Evolutionary conservation across 164 flowering plant genomes (phyloP).

Genomic region (Umbilicus rupestris): DNA sequence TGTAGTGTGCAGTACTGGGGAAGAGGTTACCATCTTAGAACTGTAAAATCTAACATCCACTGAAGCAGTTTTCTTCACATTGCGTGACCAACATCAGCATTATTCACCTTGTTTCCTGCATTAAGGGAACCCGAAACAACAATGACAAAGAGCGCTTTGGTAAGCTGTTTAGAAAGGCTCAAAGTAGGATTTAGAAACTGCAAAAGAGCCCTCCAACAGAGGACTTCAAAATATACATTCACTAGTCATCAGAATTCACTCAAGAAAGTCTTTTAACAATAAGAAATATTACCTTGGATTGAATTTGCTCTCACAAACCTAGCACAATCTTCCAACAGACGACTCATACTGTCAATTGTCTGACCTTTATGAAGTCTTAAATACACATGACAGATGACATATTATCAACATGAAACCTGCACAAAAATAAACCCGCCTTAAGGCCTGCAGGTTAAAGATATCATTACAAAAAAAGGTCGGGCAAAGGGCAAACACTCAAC

Average conservation of each 20-base stretch:
- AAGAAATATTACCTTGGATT: constrained; percentile 77
- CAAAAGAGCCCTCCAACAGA: too few relatives aligned
- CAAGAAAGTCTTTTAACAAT: too few relatives aligned
- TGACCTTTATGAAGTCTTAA: constrained; percentile 83
- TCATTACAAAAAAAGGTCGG: too few relatives aligned
- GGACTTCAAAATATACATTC: too few relatives aligned
- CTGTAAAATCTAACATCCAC: constrained; percentile 98
- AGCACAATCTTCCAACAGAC: constrained; percentile 86
- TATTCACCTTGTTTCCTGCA: constrained; percentile 93
- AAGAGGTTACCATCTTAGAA: constrained; percentile 57
- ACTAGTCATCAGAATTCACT: too few relatives aligned
- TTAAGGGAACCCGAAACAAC: not conserved
- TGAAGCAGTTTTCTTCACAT: constrained; percentile 91
- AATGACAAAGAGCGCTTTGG: too few relatives aligned
- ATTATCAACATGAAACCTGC: constrained; percentile 98
- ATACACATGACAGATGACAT: constrained; percentile 99
- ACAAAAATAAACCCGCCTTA: constrained; percentile 7
- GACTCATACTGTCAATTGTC: constrained; percentile 76
- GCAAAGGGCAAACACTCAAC: too few relatives aligned
- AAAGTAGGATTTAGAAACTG: too few relatives aligned
- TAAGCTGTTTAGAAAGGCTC: too few relatives aligned
- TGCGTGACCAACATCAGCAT: constrained; percentile 88
- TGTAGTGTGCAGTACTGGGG: too few relatives aligned
- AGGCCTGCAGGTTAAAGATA: not conserved
- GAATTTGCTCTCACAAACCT: constrained; percentile 99